Conservation (phyloP, 805 yeast genomes). For the Priceomyces castillae region DNA sequence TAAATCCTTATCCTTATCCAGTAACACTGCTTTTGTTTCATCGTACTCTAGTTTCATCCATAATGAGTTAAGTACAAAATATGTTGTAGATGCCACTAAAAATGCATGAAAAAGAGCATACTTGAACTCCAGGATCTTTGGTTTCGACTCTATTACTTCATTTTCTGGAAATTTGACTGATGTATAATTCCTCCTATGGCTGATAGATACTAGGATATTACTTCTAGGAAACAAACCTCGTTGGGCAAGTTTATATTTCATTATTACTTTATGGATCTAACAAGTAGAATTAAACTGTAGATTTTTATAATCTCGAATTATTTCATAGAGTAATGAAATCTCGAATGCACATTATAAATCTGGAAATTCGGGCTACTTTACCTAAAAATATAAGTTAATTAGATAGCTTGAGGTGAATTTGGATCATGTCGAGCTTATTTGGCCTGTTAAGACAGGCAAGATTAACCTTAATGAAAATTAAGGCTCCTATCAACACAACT, state of each 20-base stretch:
- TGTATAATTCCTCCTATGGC: conserved; percentile 5
- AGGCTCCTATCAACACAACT: neutral
- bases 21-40: conserved; percentile 18
- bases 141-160: conserved; percentile 16
- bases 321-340: too few species aligned
- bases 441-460: too few species aligned
- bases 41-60: conserved; percentile 33
- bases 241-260: too few species aligned
- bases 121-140: conserved; percentile 34
- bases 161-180: conserved; percentile 9
- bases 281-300: too few species aligned
- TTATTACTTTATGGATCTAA: too few species aligned
- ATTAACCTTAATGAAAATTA: neutral
- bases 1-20: conserved; percentile 15
- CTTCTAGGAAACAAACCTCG: neutral
- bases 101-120: conserved; percentile 38
- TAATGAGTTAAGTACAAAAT: conserved; percentile 32
- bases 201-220: neutral
- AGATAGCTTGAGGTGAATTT: too few species aligned
- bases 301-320: too few species aligned
- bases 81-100: conserved; percentile 38
- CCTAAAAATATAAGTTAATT: too few species aligned
- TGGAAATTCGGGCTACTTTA: too few species aligned
- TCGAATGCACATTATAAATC: too few species aligned
- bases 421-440: too few species aligned